Conservation (phyloP, 2,329 filamentous ascomycete genomes). For the Thermoascus crustaceus region DNA sequence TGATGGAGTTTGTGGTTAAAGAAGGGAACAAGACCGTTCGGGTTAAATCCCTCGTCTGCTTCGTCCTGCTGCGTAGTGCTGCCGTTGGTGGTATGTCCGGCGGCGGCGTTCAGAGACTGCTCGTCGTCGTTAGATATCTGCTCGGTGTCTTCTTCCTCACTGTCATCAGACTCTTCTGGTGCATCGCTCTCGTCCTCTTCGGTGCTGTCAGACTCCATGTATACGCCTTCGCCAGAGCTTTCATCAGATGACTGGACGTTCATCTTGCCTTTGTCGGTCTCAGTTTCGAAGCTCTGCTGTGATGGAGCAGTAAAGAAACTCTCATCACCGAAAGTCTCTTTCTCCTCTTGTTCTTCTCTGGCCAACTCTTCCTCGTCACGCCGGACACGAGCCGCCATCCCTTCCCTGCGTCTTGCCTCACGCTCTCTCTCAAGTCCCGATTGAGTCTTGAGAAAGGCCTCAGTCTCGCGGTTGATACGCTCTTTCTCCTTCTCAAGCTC, state of each 20-base stretch:
- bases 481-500: not conserved
- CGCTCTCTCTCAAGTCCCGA: slow-evolving; percentile 1
- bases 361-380: slow-evolving; percentile 10
- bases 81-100: not conserved
- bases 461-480: not conserved
- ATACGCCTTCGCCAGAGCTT: not conserved
- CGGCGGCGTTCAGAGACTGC: slow-evolving; percentile 1
- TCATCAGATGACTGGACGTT: not conserved
- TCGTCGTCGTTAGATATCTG: not conserved
- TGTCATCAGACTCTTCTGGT: not conserved
- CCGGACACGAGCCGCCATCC: slow-evolving; percentile 8
- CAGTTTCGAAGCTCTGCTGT: not conserved
- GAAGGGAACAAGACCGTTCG: slow-evolving; percentile 15
- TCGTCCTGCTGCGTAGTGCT: not conserved
- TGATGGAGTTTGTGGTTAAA: slow-evolving; percentile 19
- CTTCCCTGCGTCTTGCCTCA: slow-evolving; percentile 6
- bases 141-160: slow-evolving; percentile 2
- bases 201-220: not conserved
- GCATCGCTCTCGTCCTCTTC: not conserved
- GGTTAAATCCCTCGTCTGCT: slow-evolving; percentile 10
- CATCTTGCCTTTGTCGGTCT: not conserved
- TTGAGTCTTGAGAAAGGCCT: not conserved
- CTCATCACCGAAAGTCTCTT: slow-evolving; percentile 1
- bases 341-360: slow-evolving; percentile 3
- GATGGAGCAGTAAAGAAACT: not conserved